phyloP scores from a whole-genome alignment of 169 alveolate genomes.

The Cryptosporidium sp. region DNA sequence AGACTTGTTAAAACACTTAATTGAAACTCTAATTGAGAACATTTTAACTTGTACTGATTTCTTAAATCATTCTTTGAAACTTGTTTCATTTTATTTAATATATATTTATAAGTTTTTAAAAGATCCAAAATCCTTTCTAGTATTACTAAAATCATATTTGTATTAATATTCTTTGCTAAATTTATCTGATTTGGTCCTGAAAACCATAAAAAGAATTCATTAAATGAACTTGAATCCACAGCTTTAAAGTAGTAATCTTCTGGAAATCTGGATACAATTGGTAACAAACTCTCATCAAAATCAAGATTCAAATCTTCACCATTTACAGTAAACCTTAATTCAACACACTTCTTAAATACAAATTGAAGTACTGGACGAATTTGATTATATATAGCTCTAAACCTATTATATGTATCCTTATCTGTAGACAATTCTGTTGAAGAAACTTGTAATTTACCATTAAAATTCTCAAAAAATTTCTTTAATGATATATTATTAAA shows the following conservation, averaged over 20 bases:
- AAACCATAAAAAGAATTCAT: background rate
- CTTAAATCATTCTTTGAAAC: no score
- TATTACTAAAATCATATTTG: no score
- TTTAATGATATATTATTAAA: conserved; percentile 6
- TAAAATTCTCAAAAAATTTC: background rate
- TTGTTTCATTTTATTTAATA: no score
- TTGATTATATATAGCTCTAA: background rate
- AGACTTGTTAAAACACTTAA: no score
- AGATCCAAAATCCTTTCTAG: no score
- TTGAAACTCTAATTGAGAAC: no score
- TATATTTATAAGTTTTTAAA: no score
- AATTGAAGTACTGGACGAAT: background rate
- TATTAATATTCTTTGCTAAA: no score
- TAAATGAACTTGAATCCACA: background rate
- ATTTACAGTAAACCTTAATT: background rate
- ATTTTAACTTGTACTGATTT: no score
- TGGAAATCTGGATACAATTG: conserved; percentile 1
- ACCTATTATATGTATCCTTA: background rate
- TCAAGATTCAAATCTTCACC: background rate
- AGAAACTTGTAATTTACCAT: background rate
- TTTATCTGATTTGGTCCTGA: background rate
- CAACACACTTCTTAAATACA: conserved; percentile 22
- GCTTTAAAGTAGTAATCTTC: background rate
- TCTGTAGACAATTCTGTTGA: background rate
- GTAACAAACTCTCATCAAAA: conserved; percentile 1